Evolutionary conservation across 208 protist species (phyloP), one percentile per base, ranked within the genome.

Genomic region (Phytomonas serpens): DNA sequence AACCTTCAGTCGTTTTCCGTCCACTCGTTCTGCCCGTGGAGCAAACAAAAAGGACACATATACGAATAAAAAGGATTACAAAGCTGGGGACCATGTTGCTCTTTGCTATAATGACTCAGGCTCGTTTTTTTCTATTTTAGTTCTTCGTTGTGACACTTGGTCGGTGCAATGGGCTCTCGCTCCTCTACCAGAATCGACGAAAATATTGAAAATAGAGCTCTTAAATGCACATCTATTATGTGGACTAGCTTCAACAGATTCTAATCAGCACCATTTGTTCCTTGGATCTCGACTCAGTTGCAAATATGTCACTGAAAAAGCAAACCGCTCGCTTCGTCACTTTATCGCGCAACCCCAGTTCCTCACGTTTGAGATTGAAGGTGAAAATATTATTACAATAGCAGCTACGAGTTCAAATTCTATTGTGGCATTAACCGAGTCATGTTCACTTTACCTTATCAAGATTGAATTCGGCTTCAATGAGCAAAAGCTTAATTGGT

Each of bases 121-220:
- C 29, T 63, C 68, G 29, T 84, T 86, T 66, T 86, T 94, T 75
- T 74, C 83, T 0, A 73, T 80, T 19, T 78, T 74, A 29, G 64
- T 94, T 23, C 72, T 93, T 27, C 86, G 89, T n/a, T 91, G 87
- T 61, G 89, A 94, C 69, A 94, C 89, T 9, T 92, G 89, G 86
- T 76, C 83, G 16, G 77, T 91, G 52, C 81, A 92, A 62, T 94
- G 89, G 89, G 83, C 67, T 13, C 78, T 92, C 0, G 69, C 30
- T 14, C 4, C 33, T n/a, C 19, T 33, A 38, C 62, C 19, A 67
- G 34, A 38, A 23, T 67, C 34, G 4, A 67, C 40, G 63, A 1
- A 6, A 62, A 62, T 67, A 67, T 67, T 11, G 16, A 67, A 67
- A 67, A 52, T 67, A 67, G 37, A 61, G 11, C 63, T 51, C 27